These are phyloP conservation scores for Aspergillus flavus DNA, from an alignment of 2,329 filamentous ascomycete genomes.

Conservation along the genomic window DNA sequence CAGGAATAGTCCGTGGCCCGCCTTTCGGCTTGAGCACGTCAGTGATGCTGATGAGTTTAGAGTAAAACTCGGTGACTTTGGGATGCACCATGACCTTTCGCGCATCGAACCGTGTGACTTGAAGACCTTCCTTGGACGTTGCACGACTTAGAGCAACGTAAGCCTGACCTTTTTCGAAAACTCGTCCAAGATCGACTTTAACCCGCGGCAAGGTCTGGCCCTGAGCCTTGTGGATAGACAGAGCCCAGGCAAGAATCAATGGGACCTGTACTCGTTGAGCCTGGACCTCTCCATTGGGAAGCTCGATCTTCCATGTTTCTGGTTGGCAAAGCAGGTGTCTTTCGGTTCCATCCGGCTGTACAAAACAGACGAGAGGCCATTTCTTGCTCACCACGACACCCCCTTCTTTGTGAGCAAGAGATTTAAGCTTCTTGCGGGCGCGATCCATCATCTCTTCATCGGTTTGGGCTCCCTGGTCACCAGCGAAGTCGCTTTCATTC, in stretches of 20 bases:
- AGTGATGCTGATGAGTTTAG: slow-evolving; percentile 75
- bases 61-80: slow-evolving; percentile 82
- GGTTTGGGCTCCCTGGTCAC: slow-evolving; percentile 50
- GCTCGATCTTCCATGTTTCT: slow-evolving; percentile 94
- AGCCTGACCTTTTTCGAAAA: slow-evolving; percentile 97
- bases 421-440: slow-evolving; percentile 60
- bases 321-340: slow-evolving; percentile 78
- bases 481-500: slow-evolving; percentile 59
- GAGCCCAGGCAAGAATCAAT: slow-evolving; percentile 91
- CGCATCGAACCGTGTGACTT: slow-evolving; percentile 86
- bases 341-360: slow-evolving; percentile 73
- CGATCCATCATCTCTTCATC: slow-evolving; percentile 46
- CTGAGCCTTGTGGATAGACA: slow-evolving; percentile 98
- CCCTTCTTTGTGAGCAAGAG: slow-evolving; percentile 51
- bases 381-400: slow-evolving; percentile 56
- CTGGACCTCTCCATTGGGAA: slow-evolving; percentile 92
- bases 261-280: slow-evolving; percentile 82
- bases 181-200: slow-evolving; percentile 86
- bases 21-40: slow-evolving; percentile 42
- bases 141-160: slow-evolving; percentile 96
- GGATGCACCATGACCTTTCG: slow-evolving; percentile 93
- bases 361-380: slow-evolving; percentile 85
- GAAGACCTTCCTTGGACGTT: slow-evolving; percentile 80
- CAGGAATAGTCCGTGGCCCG: slow-evolving; percentile 31
- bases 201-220: slow-evolving; percentile 92